Percentiles rank a stretch among this genome's conserved stretches.
phyloP scores from a whole-genome alignment of 2,329 filamentous ascomycete species.

The Geoglossum cookeanum region DNA sequence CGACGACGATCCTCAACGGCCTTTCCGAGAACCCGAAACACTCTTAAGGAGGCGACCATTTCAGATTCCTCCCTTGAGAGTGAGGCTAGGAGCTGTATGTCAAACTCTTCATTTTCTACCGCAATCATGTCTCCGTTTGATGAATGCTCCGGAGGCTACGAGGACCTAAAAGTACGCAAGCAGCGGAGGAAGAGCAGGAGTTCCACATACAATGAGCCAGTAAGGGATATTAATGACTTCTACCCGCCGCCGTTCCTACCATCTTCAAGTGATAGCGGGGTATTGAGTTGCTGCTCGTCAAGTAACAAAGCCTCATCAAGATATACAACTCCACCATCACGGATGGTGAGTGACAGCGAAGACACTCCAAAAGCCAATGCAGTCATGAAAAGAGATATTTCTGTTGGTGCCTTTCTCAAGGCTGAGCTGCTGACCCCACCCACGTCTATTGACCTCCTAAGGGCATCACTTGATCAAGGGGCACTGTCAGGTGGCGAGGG shows the following conservation, averaged over 20 bases:
- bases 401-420: background rate
- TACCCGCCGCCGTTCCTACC: background rate
- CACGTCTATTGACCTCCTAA: background rate
- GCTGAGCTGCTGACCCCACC: background rate
- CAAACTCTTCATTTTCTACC: background rate
- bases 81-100: background rate
- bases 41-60: too few species aligned
- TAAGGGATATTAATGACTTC: constrained; percentile 1
- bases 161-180: background rate
- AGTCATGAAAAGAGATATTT: background rate
- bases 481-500: background rate
- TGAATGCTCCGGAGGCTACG: background rate
- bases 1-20: background rate
- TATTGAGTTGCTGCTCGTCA: background rate
- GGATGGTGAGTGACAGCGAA: background rate
- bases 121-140: background rate
- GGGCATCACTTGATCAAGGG: background rate
- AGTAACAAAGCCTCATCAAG: background rate
- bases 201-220: background rate
- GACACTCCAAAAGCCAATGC: background rate
- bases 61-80: background rate
- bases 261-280: background rate
- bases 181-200: background rate
- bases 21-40: background rate
- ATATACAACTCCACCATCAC: background rate